Evolutionary conservation across 2,329 filamentous ascomycete genomes (phyloP), one percentile per base, ranked within the genome.

Genomic region (Fusarium domesticum): DNA sequence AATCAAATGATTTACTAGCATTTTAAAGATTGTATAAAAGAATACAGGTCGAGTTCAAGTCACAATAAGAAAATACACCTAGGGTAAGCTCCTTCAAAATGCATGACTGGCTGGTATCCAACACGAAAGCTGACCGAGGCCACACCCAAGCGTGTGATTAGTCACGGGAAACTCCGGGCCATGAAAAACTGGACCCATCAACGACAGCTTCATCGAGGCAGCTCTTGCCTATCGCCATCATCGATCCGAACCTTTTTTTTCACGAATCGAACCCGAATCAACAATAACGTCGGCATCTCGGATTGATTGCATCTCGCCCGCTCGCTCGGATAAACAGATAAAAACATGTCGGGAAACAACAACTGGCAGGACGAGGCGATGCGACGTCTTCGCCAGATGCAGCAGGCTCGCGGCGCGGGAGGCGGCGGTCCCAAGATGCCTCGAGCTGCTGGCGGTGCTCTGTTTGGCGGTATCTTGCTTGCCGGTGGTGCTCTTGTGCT

Each of bases 301-400:
- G 43, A 48, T 52, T 49, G 36, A 45, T 28, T 23, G 35, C 20
- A 35, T 14, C 31, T 16, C 37, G 28, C 31, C 40, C 33, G 12
- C 20, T 38, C 37, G 23, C 36, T 38, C 39, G 40, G 38, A 39
- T 8, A 48, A 44, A 37, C 8, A 51, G 4, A 11, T 19, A 16
- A 15, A 46, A 4, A 51, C 23, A 68, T 68, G 66, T 66, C 65
- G 46, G 50, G 56, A 33, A 57, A 60, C 49, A 67, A 68, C 51
- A 68, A 70, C 58, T 70, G 67, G 67, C 67, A 69, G 60, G 72
- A 78, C 59, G 74, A 78, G 58, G 75, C 76, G 48, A 68, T 76
- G 64, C 71, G 69, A 48, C 71, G 70, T 55, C 66, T 78, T 45
- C 74, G 74, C 55, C 70, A 73, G 59, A 72, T 75, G 60, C 72